phyloP scores from a whole-genome alignment of 352 stramenopile species.

The Plasmopara muralis region DNA sequence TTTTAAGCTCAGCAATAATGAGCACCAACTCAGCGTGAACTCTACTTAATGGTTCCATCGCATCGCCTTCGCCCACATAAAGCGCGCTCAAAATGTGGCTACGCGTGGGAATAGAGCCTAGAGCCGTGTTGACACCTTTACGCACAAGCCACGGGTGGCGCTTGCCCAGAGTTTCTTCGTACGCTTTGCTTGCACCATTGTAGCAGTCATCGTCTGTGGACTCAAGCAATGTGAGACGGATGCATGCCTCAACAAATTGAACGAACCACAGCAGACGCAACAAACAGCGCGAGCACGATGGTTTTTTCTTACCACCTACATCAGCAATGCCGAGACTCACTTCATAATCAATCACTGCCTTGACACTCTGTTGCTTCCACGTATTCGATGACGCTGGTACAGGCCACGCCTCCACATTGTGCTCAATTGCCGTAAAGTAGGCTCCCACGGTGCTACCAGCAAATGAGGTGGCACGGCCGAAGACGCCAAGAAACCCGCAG shows the following conservation, averaged over 20 bases:
- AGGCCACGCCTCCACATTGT: conserved; percentile 51
- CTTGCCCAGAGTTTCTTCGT: conserved; percentile 74
- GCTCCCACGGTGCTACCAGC: conserved; percentile 63
- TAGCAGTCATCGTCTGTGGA: conserved; percentile 61
- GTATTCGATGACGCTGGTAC: conserved; percentile 14
- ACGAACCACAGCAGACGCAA: conserved; percentile 77
- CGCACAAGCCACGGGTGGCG: conserved; percentile 81
- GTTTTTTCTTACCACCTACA: conserved; percentile 78
- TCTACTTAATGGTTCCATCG: conserved; percentile 29
- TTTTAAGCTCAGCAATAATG: conserved; percentile 47
- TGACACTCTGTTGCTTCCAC: conserved; percentile 56
- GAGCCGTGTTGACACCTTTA: conserved; percentile 72
- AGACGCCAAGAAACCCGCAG: conserved; percentile 66
- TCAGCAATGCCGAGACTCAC: conserved; percentile 50
- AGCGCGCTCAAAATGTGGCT: conserved; percentile 50
- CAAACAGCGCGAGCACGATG: conserved; percentile 63
- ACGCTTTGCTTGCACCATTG: conserved; percentile 60
- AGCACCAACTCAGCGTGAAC: conserved; percentile 39
- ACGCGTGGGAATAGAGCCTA: conserved; percentile 55
- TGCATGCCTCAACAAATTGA: conserved; percentile 74
- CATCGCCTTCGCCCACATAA: conserved; percentile 36
- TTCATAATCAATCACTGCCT: conserved; percentile 53
- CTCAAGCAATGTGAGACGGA: conserved; percentile 62
- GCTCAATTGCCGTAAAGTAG: conserved; percentile 66
- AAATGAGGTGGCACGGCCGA: conserved; percentile 76